Base-by-base conservation (phyloP, 1,284 basidiomycete genomes). In the Ceratorhiza oryzae-sativae region DNA sequence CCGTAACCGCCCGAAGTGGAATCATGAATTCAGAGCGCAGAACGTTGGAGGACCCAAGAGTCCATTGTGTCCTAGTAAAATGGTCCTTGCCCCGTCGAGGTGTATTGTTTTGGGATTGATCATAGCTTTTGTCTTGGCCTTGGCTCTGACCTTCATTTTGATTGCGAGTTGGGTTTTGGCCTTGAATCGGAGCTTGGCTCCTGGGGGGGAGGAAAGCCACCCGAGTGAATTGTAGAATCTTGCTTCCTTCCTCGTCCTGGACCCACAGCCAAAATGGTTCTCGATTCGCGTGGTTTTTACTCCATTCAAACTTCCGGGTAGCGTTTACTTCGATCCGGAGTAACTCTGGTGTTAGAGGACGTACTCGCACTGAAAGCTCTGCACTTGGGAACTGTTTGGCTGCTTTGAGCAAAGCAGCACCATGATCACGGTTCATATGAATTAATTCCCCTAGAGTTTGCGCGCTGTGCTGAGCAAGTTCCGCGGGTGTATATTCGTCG, bases 231-330 rank as follows among this genome's bases (percentile, higher is more conserved):
- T 97, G 94, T n/a, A 97, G 84, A 76, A 99, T 97, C 46, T 87
- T 86, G 20, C 86, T 77, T 9, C 90, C 91, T 53, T 92, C 86
- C 39, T 91, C 85, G 77, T 97, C 94, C 81, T 99, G 95, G 5
- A 98, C 84, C 97, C 97, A 99, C 59, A 99, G 81, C 88, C 95
- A 97, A 82, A 99, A 98, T 0, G 94, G 91, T 80, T 99, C 94
- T 0, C 84, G 83, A 2, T 82, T 83, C 0, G 92, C 93, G 75
- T 97, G 95, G 3, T 90, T 77, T 78, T 88, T 91, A 34, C 85
- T 92, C 97, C 97, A 99, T n/a, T 86, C 86, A 79, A 99, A 99
- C 9, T 84, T 81, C 25, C 88, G 87, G 23, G 82, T 82, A 45
- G 95, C 84, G 0, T 82, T 83, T 48, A 96, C 85, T 2, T 84